These are phyloP conservation scores for Hsuehochloa calcarea DNA, from an alignment of 176 grass and related monocot genomes.

Conservation along the genomic window DNA sequence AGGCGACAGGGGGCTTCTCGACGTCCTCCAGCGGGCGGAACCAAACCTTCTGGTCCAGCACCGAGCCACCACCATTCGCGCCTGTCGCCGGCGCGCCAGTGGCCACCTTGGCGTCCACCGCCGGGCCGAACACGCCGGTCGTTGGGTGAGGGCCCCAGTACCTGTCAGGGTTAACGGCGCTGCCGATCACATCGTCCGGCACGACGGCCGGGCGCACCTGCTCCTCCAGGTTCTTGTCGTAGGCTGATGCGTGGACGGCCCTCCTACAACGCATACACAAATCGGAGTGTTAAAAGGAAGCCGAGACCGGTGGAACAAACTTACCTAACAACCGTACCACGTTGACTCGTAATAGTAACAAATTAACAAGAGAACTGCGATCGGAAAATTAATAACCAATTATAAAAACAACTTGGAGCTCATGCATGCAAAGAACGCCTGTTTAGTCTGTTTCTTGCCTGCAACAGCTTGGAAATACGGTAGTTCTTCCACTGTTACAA, in stretches of 20 bases:
- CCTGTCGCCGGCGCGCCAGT: slow-evolving; percentile 9
- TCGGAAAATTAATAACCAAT: neutral
- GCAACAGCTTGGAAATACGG: neutral
- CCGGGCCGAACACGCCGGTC: slow-evolving; percentile 87
- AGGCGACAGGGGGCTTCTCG: slow-evolving; percentile 51
- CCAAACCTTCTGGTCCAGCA: slow-evolving; percentile 94
- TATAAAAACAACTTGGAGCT: neutral
- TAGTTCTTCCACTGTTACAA: neutral
- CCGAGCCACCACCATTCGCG: slow-evolving; percentile 26
- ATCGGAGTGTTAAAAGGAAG: neutral
- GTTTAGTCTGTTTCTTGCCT: neutral
- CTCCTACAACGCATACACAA: slow-evolving; percentile 21
- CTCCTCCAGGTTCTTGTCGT: slow-evolving; percentile 97
- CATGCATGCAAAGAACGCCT: neutral
- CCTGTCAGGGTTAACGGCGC: slow-evolving; percentile 53
- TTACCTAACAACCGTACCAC: neutral
- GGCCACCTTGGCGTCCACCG: slow-evolving; percentile 25
- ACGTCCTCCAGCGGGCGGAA: slow-evolving; percentile 81
- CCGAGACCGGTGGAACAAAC: neutral
- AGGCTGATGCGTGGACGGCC: slow-evolving; percentile 65
- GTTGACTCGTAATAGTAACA: neutral
- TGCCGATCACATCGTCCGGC: slow-evolving; percentile 93
- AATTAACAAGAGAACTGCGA: neutral
- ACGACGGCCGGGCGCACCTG: slow-evolving; percentile 67
- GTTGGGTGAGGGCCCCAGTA: slow-evolving; percentile 85